Evolutionary conservation across 1,284 basidiomycete species (phyloP).

Genomic region (Pseudozyma sp.): DNA sequence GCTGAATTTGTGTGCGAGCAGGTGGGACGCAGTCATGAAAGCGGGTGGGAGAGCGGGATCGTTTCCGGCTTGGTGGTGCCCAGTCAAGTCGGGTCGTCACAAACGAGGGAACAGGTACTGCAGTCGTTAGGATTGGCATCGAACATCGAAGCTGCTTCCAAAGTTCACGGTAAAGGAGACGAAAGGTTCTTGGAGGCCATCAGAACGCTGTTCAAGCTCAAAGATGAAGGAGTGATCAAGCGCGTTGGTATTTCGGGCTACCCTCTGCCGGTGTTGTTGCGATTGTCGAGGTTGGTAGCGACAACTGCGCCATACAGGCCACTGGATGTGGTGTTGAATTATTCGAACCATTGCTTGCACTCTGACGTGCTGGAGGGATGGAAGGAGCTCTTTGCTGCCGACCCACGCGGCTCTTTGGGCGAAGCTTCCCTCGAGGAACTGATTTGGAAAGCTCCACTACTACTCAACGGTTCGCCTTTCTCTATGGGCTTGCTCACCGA

Average conservation of each 20-base stretch:
- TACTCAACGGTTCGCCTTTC: slow-evolving; percentile 88
- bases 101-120: slow-evolving; percentile 45
- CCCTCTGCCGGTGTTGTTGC: slow-evolving; percentile 87
- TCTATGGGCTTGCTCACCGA: slow-evolving; percentile 89
- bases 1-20: slow-evolving; percentile 83
- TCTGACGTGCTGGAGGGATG: slow-evolving; percentile 59
- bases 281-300: slow-evolving; percentile 80
- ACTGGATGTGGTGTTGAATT: slow-evolving; percentile 68
- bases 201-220: slow-evolving; percentile 78
- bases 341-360: slow-evolving; percentile 66
- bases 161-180: slow-evolving; percentile 81
- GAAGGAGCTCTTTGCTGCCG: slow-evolving; percentile 47
- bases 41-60: slow-evolving; percentile 44
- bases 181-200: slow-evolving; percentile 81
- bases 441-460: slow-evolving; percentile 71
- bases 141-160: slow-evolving; percentile 73
- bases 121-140: slow-evolving; percentile 58
- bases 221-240: slow-evolving; percentile 81
- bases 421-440: slow-evolving; percentile 15
- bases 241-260: slow-evolving; percentile 89
- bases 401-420: slow-evolving; percentile 17
- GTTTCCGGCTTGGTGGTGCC: slow-evolving; percentile 47
- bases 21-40: slow-evolving; percentile 71
- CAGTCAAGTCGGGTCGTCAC: slow-evolving; percentile 2
- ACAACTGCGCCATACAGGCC: slow-evolving; percentile 55